Evolutionary conservation across 2,329 filamentous ascomycete genomes (phyloP), one percentile per base, ranked within the genome.

Genomic region (Alternaria solani): DNA sequence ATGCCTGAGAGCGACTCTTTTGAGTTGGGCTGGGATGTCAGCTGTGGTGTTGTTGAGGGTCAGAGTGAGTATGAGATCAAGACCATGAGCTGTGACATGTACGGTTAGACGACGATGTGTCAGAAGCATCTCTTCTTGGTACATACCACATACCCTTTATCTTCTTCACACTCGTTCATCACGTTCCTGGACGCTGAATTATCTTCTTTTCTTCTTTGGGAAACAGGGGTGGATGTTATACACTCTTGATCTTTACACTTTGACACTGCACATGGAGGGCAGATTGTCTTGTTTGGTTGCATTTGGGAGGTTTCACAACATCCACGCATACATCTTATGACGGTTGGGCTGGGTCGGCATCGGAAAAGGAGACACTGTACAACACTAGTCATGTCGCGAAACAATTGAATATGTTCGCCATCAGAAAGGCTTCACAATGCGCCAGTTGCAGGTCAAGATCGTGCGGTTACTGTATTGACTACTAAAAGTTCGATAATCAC

Each of bases 11-110:
- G 68, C 53, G 69, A 72, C 41, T 55, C 47, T 26, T 72, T 72
- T 36, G 82, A 84, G 67, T 70, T 84, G 12, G 81, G 81, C 3
- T 79, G 79, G 41, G 78, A 82, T 53, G 68, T 71, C 18, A 57
- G 57, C 26, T 72, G 69, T 36, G 69, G 69, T 60, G 77, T 83
- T 16, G 75, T 81, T 4, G 52, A 69, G 18, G 81, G 81, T 8
- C 80, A 82, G 67, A 81, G 79, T 23, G 77, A 74, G 53, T 83
- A 83, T 65, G 69, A 77, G n/a, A 72, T 84, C 26, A 73, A 76
- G 57, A 62, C 76, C 30, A 81, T 81, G 20, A 66, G 52, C 44
- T 76, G 75, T 56, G 69, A 66, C 49, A 65, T 73, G 72, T 72
- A 68, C 28, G 62, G 62, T 47, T 66, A 55, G 41, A 20, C 41